A percentile compares a stretch with the other conserved stretches of the same genome.
Conservation (phyloP, 768 basidiomycete species). For the Kwoniella sp. region DNA sequence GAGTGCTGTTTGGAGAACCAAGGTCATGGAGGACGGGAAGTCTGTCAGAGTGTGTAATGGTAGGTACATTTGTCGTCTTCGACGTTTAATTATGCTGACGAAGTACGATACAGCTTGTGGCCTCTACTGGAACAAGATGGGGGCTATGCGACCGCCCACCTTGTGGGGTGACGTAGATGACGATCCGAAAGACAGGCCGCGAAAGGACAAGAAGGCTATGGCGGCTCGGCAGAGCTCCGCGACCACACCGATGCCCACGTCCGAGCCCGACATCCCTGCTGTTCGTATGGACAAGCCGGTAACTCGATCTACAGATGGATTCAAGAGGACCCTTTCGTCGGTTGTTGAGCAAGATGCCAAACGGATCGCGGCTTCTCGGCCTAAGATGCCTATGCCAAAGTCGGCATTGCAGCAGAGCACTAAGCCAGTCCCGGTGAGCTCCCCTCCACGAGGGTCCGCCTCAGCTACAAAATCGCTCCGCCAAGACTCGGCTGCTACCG, state of each 20-base stretch:
- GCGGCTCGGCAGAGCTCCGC: constrained; percentile 1
- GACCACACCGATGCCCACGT: constrained; percentile 5
- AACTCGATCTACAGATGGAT: constrained; percentile 16
- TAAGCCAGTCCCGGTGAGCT: constrained; percentile 24
- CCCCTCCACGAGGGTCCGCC: constrained; percentile 18
- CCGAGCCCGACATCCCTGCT: constrained; percentile 17
- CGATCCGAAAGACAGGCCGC: constrained; percentile 19
- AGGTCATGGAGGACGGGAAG: constrained; percentile 38
- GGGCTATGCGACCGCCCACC: constrained; percentile 42
- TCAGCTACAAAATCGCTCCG: constrained; percentile 19
- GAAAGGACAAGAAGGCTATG: constrained; percentile 16
- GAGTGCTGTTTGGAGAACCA: constrained; percentile 42
- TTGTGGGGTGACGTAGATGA: constrained; percentile 44
- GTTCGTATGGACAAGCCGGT: constrained; percentile 13
- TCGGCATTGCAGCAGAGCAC: constrained; percentile 17
- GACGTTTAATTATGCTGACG: not conserved
- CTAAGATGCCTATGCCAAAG: constrained; percentile 9
- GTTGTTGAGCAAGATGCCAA: constrained; percentile 41
- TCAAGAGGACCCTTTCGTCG: constrained; percentile 43
- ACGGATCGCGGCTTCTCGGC: constrained; percentile 23
- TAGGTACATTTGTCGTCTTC: constrained; percentile 14
- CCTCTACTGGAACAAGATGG: constrained; percentile 45
- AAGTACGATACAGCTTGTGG: constrained; percentile 38
- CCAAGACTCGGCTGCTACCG: not conserved
- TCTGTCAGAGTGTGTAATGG: constrained; percentile 46